These are phyloP conservation scores for Spatholobus suberectus DNA, from an alignment of 306 rosid species.

Conservation along the genomic window DNA sequence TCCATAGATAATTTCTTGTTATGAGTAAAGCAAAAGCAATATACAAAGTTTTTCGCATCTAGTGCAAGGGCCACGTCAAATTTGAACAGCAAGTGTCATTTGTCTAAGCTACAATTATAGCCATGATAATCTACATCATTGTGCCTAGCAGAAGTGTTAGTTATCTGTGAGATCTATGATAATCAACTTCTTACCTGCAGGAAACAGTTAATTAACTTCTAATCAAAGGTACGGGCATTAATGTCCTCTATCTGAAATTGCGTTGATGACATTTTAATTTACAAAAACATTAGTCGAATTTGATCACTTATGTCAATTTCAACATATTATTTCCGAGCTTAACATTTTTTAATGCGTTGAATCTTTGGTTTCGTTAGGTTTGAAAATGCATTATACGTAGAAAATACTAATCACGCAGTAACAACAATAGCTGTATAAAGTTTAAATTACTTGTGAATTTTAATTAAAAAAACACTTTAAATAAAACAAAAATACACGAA, in stretches of 20 bases:
- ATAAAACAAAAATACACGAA: too few relatives aligned
- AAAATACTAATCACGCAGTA: not conserved
- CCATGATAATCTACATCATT: not conserved
- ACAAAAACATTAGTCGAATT: not conserved
- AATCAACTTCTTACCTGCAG: constrained; percentile 15
- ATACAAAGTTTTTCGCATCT: not conserved
- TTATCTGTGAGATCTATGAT: constrained; percentile 1
- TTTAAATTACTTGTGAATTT: too few relatives aligned
- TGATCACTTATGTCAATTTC: too few relatives aligned
- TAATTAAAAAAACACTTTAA: too few relatives aligned
- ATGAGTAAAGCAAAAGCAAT: not conserved
- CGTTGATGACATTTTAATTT: not conserved
- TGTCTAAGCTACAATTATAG: not conserved
- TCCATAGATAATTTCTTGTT: not conserved
- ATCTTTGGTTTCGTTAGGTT: not conserved
- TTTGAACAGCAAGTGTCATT: not conserved
- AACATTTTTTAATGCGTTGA: not conserved
- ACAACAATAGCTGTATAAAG: too few relatives aligned
- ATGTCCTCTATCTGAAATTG: not conserved
- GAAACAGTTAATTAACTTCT: constrained; percentile 27
- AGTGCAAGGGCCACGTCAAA: not conserved
- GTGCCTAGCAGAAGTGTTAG: not conserved
- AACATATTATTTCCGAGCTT: too few relatives aligned
- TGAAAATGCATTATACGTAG: not conserved
- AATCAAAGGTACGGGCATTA: not conserved